Conservation (phyloP, 2,329 filamentous ascomycete genomes). For the Phyllosticta capitalensis region DNA sequence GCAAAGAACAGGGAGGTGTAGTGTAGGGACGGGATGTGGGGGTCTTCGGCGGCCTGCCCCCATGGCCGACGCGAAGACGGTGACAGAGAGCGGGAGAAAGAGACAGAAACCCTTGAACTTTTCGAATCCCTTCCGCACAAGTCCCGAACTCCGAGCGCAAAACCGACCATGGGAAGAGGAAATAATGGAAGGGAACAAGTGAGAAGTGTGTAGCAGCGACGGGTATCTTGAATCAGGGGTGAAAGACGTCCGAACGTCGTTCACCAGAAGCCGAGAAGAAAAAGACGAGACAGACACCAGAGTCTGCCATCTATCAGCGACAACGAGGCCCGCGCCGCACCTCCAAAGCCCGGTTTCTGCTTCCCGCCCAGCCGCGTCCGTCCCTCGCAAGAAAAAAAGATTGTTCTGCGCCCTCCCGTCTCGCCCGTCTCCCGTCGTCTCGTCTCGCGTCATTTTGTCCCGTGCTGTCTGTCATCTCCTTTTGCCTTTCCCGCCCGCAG, state of each 20-base stretch:
- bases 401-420: not conserved
- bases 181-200: not conserved
- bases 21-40: not conserved
- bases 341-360: not conserved
- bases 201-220: not conserved
- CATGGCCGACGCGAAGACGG: not conserved
- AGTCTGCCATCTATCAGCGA: not conserved
- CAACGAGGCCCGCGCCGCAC: not conserved
- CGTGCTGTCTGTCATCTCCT: not conserved
- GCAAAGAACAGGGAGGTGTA: not conserved
- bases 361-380: not conserved
- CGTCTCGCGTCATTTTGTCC: not conserved
- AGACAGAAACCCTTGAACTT: not conserved
- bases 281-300: too few relatives aligned
- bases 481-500: not conserved
- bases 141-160: not conserved
- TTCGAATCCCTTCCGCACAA: not conserved
- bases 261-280: not conserved
- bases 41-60: not conserved
- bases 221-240: not conserved
- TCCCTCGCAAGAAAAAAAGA: not conserved
- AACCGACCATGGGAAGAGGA: not conserved
- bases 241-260: not conserved
- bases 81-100: not conserved
- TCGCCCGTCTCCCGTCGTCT: not conserved